phyloP scores from a whole-genome alignment of 1,284 basidiomycete genomes.

The Anthracocystis panici-leucophaei region DNA sequence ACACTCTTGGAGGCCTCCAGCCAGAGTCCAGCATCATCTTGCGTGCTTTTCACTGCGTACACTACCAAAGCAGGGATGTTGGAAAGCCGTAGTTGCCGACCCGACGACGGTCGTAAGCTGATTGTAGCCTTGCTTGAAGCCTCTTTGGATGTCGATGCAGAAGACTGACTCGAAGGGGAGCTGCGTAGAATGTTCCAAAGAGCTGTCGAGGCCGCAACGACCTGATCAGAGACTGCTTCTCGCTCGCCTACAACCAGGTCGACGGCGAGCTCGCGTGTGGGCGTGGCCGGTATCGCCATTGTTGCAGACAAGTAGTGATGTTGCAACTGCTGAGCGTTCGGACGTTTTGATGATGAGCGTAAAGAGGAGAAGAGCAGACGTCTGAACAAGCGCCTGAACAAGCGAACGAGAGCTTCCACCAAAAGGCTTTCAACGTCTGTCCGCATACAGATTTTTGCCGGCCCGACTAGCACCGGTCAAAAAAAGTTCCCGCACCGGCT shows the following conservation, averaged over 20 bases:
- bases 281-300: slow-evolving; percentile 28
- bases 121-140: slow-evolving; percentile 9
- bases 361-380: not conserved
- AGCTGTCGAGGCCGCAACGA: slow-evolving; percentile 29
- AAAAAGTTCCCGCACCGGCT: not conserved
- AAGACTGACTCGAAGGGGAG: not conserved
- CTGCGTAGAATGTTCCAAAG: slow-evolving; percentile 20
- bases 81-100: slow-evolving; percentile 15
- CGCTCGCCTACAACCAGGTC: slow-evolving; percentile 36
- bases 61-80: slow-evolving; percentile 25
- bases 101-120: slow-evolving; percentile 32
- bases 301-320: not conserved
- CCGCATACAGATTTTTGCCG: not conserved
- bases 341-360: not conserved
- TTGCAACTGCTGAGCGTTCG: not conserved
- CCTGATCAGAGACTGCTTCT: slow-evolving; percentile 32
- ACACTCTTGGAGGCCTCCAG: slow-evolving; percentile 34
- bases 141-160: slow-evolving; percentile 9
- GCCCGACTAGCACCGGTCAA: not conserved
- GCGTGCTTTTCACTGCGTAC: slow-evolving; percentile 27
- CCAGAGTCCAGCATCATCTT: slow-evolving; percentile 24
- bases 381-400: no score
- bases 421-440: slow-evolving; percentile 6
- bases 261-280: slow-evolving; percentile 24
- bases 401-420: not conserved